Evolutionary conservation across 352 stramenopile species (phyloP).

Genomic region (Aphanomyces stellatus): DNA sequence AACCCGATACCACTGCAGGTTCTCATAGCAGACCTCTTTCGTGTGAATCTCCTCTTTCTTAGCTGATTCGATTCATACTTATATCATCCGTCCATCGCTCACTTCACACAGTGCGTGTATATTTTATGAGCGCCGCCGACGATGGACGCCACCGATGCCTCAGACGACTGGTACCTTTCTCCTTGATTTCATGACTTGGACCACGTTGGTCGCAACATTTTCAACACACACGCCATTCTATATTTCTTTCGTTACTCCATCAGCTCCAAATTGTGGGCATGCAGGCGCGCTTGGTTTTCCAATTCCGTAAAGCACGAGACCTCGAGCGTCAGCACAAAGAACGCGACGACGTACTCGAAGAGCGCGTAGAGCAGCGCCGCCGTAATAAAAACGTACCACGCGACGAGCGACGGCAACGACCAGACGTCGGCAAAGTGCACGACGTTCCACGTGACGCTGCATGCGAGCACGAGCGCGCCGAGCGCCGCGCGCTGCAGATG

Average conservation of each 20-base stretch:
- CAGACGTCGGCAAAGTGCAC: neutral
- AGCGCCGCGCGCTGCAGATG: conserved; percentile 28
- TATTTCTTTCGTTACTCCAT: neutral
- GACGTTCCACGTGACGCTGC: neutral
- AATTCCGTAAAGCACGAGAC: conserved; percentile 75
- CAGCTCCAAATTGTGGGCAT: conserved; percentile 32
- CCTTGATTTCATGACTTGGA: too few relatives aligned
- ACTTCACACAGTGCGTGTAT: too few relatives aligned
- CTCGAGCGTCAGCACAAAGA: conserved; percentile 76
- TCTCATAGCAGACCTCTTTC: too few relatives aligned
- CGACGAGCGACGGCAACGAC: neutral
- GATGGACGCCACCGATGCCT: too few relatives aligned
- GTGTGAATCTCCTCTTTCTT: too few relatives aligned
- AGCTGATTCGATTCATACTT: too few relatives aligned
- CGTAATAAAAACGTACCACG: conserved; percentile 30
- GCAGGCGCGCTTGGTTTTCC: conserved; percentile 53
- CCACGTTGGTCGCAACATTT: too few relatives aligned
- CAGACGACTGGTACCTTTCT: too few relatives aligned
- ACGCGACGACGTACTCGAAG: conserved; percentile 61
- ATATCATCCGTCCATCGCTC: too few relatives aligned
- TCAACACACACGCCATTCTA: too few relatives aligned
- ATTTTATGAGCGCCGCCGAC: too few relatives aligned
- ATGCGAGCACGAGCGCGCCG: neutral
- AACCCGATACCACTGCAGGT: too few relatives aligned
- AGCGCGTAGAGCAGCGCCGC: conserved; percentile 30